Percentiles rank a stretch among this genome's conserved stretches.
These are phyloP conservation scores for Scleromitrula shiraiana DNA, from an alignment of 2,329 filamentous ascomycete species.

Conservation along the genomic window DNA sequence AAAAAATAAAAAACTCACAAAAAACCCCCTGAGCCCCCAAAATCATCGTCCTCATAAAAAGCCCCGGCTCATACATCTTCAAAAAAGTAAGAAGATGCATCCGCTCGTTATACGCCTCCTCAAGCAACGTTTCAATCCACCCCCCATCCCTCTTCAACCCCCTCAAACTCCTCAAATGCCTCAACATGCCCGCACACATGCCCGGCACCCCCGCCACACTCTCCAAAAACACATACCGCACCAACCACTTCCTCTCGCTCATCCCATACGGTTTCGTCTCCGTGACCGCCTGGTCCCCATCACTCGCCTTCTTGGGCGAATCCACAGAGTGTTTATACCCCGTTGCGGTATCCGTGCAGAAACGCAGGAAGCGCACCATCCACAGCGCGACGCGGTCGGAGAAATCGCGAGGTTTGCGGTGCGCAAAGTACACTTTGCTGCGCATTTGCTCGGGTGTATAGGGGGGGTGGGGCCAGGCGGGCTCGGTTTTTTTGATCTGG, in stretches of 20 bases:
- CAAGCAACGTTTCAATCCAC: constrained; percentile 84
- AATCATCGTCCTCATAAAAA: constrained; percentile 89
- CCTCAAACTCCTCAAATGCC: constrained; percentile 77
- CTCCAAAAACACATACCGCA: constrained; percentile 87
- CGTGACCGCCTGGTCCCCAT: constrained; percentile 35
- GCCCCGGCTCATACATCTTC: constrained; percentile 71
- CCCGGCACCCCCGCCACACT: constrained; percentile 91
- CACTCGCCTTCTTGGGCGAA: constrained; percentile 31
- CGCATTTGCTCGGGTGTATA: constrained; percentile 78
- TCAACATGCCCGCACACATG: constrained; percentile 92
- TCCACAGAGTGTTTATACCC: constrained; percentile 67
- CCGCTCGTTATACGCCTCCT: constrained; percentile 86
- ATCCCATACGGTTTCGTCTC: constrained; percentile 55
- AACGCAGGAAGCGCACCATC: constrained; percentile 68
- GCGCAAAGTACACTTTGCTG: constrained; percentile 59
- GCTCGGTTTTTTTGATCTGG: constrained; percentile 50
- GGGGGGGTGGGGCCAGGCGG: constrained; percentile 50
- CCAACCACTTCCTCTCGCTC: constrained; percentile 83
- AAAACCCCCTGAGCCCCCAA: constrained; percentile 91
- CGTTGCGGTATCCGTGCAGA: constrained; percentile 73
- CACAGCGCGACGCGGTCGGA: constrained; percentile 75
- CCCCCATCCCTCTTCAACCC: constrained; percentile 89
- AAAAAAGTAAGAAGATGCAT: constrained; percentile 93
- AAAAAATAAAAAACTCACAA: too few species aligned
- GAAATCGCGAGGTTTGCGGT: constrained; percentile 62